phyloP scores from a whole-genome alignment of 2,329 filamentous ascomycete species.

The Cordyceps cicadae region DNA sequence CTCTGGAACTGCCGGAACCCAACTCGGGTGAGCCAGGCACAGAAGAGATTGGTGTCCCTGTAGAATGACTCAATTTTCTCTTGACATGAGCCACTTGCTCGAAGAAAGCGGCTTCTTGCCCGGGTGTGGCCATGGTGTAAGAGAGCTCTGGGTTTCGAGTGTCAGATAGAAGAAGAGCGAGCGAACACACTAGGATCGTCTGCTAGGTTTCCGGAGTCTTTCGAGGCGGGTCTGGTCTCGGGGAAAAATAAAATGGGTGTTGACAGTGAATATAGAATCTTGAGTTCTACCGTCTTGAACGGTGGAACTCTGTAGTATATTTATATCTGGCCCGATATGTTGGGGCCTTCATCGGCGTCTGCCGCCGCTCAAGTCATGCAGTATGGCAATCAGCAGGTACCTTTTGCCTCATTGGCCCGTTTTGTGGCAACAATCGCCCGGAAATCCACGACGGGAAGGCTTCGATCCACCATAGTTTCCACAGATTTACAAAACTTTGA shows the following conservation, averaged over 20 bases:
- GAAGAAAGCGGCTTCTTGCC: conserved; percentile 19
- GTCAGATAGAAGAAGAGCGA: background rate
- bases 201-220: background rate
- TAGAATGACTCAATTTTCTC: conserved; percentile 20
- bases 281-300: conserved; percentile 31
- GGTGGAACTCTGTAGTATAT: conserved; percentile 25
- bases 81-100: conserved; percentile 23
- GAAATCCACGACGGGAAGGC: background rate
- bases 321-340: conserved; percentile 23
- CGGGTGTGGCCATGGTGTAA: conserved; percentile 12
- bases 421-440: background rate
- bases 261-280: background rate
- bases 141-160: background rate
- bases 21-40: conserved; percentile 30
- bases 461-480: conserved; percentile 1
- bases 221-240: background rate
- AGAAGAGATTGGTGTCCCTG: conserved; percentile 15
- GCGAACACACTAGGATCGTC: background rate
- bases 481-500: background rate
- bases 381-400: background rate
- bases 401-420: background rate
- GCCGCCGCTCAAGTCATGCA: background rate
- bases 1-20: conserved; percentile 24
- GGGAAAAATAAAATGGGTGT: background rate
- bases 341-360: conserved; percentile 10